A percentile compares a stretch with the other conserved stretches of the same genome.
These are phyloP conservation scores for Trichothecium sympodiale DNA, from an alignment of 2,329 filamentous ascomycete species.

Conservation along the genomic window DNA sequence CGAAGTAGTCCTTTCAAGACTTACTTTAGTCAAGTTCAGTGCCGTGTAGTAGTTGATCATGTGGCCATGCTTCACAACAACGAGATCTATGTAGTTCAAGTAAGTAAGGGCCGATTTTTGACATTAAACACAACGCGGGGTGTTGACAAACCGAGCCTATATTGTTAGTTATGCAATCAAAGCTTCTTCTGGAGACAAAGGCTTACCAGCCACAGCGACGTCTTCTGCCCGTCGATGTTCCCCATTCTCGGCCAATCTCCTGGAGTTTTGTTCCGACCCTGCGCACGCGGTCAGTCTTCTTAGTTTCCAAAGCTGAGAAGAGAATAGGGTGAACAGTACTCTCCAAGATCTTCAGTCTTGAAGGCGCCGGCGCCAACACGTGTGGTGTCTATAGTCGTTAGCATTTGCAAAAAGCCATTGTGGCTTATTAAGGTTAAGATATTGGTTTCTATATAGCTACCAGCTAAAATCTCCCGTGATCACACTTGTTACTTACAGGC, in stretches of 20 bases:
- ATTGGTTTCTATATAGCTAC: no score
- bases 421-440: neutral
- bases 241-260: slow-evolving; percentile 31
- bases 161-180: no score
- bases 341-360: slow-evolving; percentile 46
- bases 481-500: slow-evolving; percentile 28
- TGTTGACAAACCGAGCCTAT: no score
- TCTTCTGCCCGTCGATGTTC: slow-evolving; percentile 44
- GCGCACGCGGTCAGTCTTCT: slow-evolving; percentile 10
- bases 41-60: slow-evolving; percentile 54
- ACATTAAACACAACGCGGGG: no score
- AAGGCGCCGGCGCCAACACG: slow-evolving; percentile 53
- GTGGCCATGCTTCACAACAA: no score
- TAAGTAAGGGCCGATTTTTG: no score
- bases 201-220: slow-evolving; percentile 43
- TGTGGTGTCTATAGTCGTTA: slow-evolving; percentile 42
- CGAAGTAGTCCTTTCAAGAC: slow-evolving; percentile 5
- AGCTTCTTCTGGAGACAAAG: no score
- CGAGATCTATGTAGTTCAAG: no score
- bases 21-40: slow-evolving; percentile 43
- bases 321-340: no score
- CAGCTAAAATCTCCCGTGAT: neutral
- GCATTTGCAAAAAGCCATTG: slow-evolving; percentile 2
- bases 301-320: slow-evolving; percentile 8
- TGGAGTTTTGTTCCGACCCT: slow-evolving; percentile 33